phyloP scores from a whole-genome alignment of 805 yeast species.

The Hanseniaspora lindneri region DNA sequence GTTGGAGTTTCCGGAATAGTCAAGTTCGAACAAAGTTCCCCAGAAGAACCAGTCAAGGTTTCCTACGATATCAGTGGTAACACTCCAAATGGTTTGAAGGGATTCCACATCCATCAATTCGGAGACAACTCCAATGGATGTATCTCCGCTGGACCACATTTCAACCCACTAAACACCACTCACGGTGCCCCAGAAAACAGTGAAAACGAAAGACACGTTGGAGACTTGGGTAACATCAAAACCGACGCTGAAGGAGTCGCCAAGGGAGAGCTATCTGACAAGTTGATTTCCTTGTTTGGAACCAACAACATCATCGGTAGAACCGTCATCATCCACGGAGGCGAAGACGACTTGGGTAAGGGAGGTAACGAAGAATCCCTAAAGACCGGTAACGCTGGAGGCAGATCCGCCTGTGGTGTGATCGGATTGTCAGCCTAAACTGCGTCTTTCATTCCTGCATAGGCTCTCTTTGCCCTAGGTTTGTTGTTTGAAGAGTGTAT shows the following conservation, averaged over 20 bases:
- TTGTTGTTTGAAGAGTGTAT: too few species aligned
- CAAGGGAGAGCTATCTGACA: constrained; percentile 75
- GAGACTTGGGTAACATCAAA: constrained; percentile 90
- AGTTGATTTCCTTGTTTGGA: constrained; percentile 69
- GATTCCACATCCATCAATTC: constrained; percentile 95
- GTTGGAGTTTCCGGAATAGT: constrained; percentile 80
- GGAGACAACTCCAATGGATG: constrained; percentile 97
- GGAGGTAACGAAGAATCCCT: constrained; percentile 85
- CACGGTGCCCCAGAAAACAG: constrained; percentile 81
- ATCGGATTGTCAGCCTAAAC: constrained; percentile 48
- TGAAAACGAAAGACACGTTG: constrained; percentile 33
- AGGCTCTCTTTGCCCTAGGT: too few species aligned
- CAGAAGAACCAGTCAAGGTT: constrained; percentile 70
- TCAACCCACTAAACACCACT: constrained; percentile 77
- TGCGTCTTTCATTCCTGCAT: too few species aligned
- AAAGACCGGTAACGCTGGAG: constrained; percentile 96
- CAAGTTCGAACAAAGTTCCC: constrained; percentile 71
- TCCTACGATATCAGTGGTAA: constrained; percentile 85
- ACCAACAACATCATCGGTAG: constrained; percentile 83
- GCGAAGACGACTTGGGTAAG: constrained; percentile 87
- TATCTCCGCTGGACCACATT: constrained; percentile 96
- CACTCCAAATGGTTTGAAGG: constrained; percentile 76
- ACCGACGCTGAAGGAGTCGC: constrained; percentile 85
- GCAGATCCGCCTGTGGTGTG: constrained; percentile 97
- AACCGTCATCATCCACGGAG: constrained; percentile 88